Conservation (phyloP, 2,329 filamentous ascomycete species). For the Apiospora rasikravindrae region DNA sequence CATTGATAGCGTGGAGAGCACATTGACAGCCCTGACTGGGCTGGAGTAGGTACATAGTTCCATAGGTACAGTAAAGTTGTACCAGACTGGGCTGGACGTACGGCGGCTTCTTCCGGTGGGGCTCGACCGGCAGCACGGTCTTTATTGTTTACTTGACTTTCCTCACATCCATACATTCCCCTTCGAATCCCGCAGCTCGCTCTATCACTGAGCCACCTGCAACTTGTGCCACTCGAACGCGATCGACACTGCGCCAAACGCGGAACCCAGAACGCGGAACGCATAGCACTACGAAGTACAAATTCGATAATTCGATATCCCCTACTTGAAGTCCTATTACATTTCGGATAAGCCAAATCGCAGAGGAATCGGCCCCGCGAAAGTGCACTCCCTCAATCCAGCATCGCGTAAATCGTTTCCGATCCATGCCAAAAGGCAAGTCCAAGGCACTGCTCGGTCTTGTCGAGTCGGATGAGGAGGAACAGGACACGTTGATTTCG, state of each 20-base stretch:
- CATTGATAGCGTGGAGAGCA: neutral
- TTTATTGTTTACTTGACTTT: slow-evolving; percentile 6
- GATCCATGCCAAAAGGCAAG: slow-evolving; percentile 30
- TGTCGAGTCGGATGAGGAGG: slow-evolving; percentile 34
- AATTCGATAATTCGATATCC: neutral
- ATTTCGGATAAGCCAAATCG: neutral
- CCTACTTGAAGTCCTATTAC: neutral
- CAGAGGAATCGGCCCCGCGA: neutral
- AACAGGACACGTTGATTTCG: neutral
- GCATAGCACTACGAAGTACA: neutral
- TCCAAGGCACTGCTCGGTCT: slow-evolving; percentile 28
- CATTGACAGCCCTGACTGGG: neutral
- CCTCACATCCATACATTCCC: neutral
- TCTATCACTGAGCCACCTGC: neutral
- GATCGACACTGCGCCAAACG: neutral
- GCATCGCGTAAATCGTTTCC: slow-evolving; percentile 9
- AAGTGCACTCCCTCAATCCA: neutral
- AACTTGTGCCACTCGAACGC: slow-evolving; percentile 3
- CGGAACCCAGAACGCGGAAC: neutral
- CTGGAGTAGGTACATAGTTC: neutral
- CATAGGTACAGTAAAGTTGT: neutral
- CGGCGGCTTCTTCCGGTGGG: neutral
- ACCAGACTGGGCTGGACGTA: neutral
- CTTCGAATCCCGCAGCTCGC: neutral
- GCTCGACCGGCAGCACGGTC: neutral